Conservation (phyloP, 176 grass and related monocot genomes). For the Phoenix dactylifera region DNA sequence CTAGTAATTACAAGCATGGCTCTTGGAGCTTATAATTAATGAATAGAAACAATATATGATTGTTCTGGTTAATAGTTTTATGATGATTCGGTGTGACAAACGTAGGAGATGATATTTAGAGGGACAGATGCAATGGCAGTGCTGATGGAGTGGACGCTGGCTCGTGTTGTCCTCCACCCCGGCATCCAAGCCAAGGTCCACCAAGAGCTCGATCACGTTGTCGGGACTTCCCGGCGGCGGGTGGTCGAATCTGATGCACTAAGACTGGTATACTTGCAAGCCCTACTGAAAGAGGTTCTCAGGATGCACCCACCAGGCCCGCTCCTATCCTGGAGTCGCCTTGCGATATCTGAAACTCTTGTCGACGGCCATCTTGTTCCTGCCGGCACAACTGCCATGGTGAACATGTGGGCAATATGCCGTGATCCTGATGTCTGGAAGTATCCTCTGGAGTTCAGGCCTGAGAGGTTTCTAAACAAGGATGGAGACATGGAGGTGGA, state of each 20-base stretch:
- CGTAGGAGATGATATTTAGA: slow-evolving; percentile 87
- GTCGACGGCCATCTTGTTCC: slow-evolving; percentile 58
- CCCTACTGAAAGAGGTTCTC: slow-evolving; percentile 65
- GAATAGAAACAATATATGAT: too few species aligned
- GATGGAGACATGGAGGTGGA: slow-evolving; percentile 24
- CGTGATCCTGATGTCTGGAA: slow-evolving; percentile 53
- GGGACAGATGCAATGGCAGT: slow-evolving; percentile 83
- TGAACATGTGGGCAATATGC: slow-evolving; percentile 88
- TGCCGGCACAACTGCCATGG: slow-evolving; percentile 62
- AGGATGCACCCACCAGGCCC: slow-evolving; percentile 78
- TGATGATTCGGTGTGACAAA: too few species aligned
- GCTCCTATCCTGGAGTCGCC: slow-evolving; percentile 53
- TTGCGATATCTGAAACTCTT: slow-evolving; percentile 49
- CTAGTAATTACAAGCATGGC: too few species aligned
- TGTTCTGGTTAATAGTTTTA: too few species aligned
- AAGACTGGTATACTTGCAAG: slow-evolving; percentile 59
- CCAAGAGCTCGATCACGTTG: slow-evolving; percentile 44
- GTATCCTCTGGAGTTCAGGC: slow-evolving; percentile 47
- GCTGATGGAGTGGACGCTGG: slow-evolving; percentile 75
- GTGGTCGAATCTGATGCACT: slow-evolving; percentile 25
- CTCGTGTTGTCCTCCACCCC: slow-evolving; percentile 53
- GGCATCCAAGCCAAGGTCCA: slow-evolving; percentile 56
- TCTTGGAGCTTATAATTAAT: too few species aligned
- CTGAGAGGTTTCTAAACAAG: slow-evolving; percentile 42
- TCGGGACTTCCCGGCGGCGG: slow-evolving; percentile 17